Evolutionary conservation across 768 basidiomycete species (phyloP).

Genomic region (Galerina sulciceps): DNA sequence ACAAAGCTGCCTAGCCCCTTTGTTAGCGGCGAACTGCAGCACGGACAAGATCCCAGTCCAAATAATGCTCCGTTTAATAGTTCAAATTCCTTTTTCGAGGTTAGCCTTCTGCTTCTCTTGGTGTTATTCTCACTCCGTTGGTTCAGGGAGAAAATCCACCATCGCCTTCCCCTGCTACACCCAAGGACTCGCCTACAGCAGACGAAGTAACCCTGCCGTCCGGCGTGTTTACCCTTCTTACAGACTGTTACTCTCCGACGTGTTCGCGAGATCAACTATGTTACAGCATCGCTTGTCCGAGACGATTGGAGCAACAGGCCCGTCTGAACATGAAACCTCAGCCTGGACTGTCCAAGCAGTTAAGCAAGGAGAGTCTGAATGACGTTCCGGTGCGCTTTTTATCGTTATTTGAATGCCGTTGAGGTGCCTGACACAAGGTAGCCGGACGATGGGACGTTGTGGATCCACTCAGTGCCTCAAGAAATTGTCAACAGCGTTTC

Average conservation of each 20-base stretch:
- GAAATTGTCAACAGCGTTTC: conserved; percentile 93
- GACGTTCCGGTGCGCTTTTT: conserved; percentile 67
- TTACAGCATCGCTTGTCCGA: conserved; percentile 96
- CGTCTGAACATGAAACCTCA: conserved; percentile 93
- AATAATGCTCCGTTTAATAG: conserved; percentile 2
- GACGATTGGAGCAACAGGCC: conserved; percentile 93
- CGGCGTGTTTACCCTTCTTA: conserved; percentile 95
- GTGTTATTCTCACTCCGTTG: background rate
- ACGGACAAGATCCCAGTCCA: conserved; percentile 24
- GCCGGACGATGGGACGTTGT: conserved; percentile 71
- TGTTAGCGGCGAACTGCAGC: conserved; percentile 72
- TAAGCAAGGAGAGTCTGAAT: conserved; percentile 79
- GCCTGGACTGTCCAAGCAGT: conserved; percentile 85
- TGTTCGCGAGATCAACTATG: conserved; percentile 94
- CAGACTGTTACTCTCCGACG: conserved; percentile 98
- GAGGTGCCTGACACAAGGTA: conserved; percentile 1
- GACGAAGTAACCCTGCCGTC: conserved; percentile 81
- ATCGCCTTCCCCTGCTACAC: conserved; percentile 32
- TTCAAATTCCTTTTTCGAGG: conserved; percentile 10
- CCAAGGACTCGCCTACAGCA: conserved; percentile 43
- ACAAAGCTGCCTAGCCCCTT: conserved; percentile 84
- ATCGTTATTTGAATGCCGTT: background rate
- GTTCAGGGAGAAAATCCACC: conserved; percentile 33
- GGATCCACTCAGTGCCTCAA: conserved; percentile 96
- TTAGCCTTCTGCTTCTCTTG: conserved; percentile 1